Base-by-base conservation (phyloP, 257 asterid species). In the Coffea eugenioides region DNA sequence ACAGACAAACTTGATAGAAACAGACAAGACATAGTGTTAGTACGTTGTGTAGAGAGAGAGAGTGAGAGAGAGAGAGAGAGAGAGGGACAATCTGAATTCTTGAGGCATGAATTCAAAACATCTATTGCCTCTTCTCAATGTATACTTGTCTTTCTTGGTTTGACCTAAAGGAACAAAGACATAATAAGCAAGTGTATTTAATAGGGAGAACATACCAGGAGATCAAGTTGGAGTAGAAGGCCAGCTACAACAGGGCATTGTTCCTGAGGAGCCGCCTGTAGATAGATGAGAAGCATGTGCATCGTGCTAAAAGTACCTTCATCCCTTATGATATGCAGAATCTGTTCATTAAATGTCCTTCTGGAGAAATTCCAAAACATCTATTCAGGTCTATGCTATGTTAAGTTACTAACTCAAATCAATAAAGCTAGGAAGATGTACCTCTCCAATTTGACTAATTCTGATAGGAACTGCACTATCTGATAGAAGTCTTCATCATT, bases 71-170 rank as follows among this genome's bases (percentile, higher is more conserved):
- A n/a, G 6, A 62, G 73, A 61, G 45, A 81, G 78, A 81, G 57
- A 51, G 57, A 51, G 57, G 13, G 94, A 43, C 67, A 84, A 76
- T 90, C 93, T 4, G 95, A 72, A 82, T 91, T 92, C 83, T 88
- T 87, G 41, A 94, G 97, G 86, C 93, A 89, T 48, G 93, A 84
- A 61, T 92, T 87, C 21, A 94, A 91, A 21, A 84, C 76, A 86
- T 91, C 97, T 14, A 91, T 87, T 14, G 97, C 95, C 85, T 94
- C 98, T 88, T 94, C 98, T 41, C 97, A 69, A 80, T 91, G 92
- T 81, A 94, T 91, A 80, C 98, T 94, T 95, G 91, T 94, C 86
- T 92, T 92, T 85, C 94, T 91, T 21, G 98, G 98, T 84, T 92
- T 97, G 72, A 77, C 94, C 95, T 94, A 82, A 71, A 82, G 80